Evolutionary conservation across 2,329 filamentous ascomycete species (phyloP), one percentile per base, ranked within the genome.

Genomic region (Arachnopeziza araneosa): DNA sequence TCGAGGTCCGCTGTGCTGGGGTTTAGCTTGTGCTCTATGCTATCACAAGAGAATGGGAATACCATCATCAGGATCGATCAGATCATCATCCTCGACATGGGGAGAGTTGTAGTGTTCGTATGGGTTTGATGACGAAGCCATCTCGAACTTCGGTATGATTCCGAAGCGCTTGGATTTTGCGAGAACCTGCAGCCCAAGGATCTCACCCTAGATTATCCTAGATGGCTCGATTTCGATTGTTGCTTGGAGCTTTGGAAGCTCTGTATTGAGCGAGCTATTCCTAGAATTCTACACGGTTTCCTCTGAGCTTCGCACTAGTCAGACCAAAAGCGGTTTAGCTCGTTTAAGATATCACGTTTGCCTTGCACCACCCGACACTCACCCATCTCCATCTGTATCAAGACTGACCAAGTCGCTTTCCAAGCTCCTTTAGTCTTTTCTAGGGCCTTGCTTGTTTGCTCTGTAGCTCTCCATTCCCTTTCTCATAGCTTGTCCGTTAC

Each of bases 21-120:
- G 55, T 70, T 30, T 60, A 66, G 66, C 55, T 63, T 24, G 49
- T 21, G 19, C 44, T 55, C 8, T 50, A 56, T 63, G 48, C 52
- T 49, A 8, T 10, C 36, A 24, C 19, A 48, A 58, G 21, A 56
- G 12, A 49, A 57, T 55, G 64, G 24, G 70, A 76, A 67, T 76
- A 91, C 89, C 88, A 76, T 92, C 87, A 79, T 91, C 88, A 2
- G 87, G 87, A 69, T 93, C 89, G 75, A 93, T 90, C 69, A 92
- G 75, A 68, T 91, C 88, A 68, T 88, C 86, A 62, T 88, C 84
- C 54, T 73, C 69, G 79, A 87, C 76, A 62, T 83, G 78, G 60
- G 85, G 82, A 64, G 82, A 82, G 70, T 83, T 79, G 70, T 86
- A 85, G 70, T 86, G 83, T 72, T 83, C 80, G 68, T 79, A 79